Percentiles rank a stretch among this genome's conserved stretches.
Conservation (phyloP, 2,329 filamentous ascomycete genomes). For the Onygenales sp. region DNA sequence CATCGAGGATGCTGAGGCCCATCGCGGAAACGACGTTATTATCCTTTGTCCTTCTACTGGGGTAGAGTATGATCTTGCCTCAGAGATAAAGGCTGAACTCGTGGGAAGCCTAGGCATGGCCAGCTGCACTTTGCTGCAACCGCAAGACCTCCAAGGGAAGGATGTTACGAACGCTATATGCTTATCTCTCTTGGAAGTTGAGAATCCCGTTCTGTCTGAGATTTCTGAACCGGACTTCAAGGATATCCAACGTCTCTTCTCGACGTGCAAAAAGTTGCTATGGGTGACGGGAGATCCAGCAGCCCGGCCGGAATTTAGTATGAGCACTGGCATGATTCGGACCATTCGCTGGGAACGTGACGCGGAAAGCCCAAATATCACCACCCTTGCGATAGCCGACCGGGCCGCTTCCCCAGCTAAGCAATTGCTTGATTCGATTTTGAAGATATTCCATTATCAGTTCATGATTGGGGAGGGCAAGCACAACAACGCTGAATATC, state of each 20-base stretch:
- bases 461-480: conserved; percentile 8
- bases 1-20: not conserved
- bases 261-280: conserved; percentile 18
- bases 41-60: conserved; percentile 1
- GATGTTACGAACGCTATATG: conserved; percentile 13
- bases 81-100: conserved; percentile 2
- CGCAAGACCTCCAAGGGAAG: conserved; percentile 11
- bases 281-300: conserved; percentile 26
- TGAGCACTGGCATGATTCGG: conserved; percentile 25
- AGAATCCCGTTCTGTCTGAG: conserved; percentile 10
- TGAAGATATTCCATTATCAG: conserved; percentile 13
- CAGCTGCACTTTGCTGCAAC: conserved; percentile 11
- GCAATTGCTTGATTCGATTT: conserved; percentile 5
- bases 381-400: conserved; percentile 16
- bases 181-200: conserved; percentile 15
- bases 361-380: conserved; percentile 19
- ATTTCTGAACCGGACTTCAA: conserved; percentile 17
- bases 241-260: conserved; percentile 18
- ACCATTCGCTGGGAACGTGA: conserved; percentile 26
- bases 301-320: conserved; percentile 19
- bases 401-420: conserved; percentile 3
- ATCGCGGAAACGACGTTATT: not conserved
- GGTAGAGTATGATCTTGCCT: conserved; percentile 1
- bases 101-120: conserved; percentile 1
- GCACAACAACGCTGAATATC: conserved; percentile 16